Evolutionary conservation across 1,284 basidiomycete genomes (phyloP), one percentile per base, ranked within the genome.

Genomic region (Cutaneotrichosporon sp.): DNA sequence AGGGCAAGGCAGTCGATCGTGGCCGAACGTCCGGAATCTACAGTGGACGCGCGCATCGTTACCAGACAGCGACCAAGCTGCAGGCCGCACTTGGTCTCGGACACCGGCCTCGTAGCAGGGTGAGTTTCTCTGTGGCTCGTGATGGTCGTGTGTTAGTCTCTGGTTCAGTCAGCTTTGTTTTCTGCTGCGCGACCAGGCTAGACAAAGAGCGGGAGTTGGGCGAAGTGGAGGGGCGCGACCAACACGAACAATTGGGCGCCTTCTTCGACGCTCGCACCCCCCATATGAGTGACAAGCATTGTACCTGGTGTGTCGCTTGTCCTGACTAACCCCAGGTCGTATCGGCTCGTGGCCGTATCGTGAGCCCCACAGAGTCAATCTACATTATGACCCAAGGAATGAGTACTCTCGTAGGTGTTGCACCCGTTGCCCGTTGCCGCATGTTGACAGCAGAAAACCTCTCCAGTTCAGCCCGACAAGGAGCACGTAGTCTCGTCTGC

Each of bases 361-460:
- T 53, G 18, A 53, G 51, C 18, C 51, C 51, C 1, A 53, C 51
- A 10, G 51, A 53, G 14, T 53, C 51, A n/a, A 34, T 53, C 31
- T 53, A 53, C 18, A 11, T 34, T 2, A 53, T 53, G 51, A 53
- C 51, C 14, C 51, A 53, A 32, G 51, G 51, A 13, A 34, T 53
- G 31, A 53, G 51, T 30, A 18, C 31, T 6, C 51, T 53, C 6
- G 51, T 53, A 22, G 32, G 51, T n/a, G 30, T 26, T 22, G 49
- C 26, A 10, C 26, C 26, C 26, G 13, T 26, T 26, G 26, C 26
- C 26, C 26, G 26, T 11, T 16, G 31, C 13, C 32, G 11, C 18
- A 7, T 18, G 11, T n/a, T 52, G 51, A 53, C 31, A 34, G 31
- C 30, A 53, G 51, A 11, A 53, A 31, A 53, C 51, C 7, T 53